Evolutionary conservation across 352 stramenopile genomes (phyloP).

Genomic region (Saprolegnia parasitica): DNA sequence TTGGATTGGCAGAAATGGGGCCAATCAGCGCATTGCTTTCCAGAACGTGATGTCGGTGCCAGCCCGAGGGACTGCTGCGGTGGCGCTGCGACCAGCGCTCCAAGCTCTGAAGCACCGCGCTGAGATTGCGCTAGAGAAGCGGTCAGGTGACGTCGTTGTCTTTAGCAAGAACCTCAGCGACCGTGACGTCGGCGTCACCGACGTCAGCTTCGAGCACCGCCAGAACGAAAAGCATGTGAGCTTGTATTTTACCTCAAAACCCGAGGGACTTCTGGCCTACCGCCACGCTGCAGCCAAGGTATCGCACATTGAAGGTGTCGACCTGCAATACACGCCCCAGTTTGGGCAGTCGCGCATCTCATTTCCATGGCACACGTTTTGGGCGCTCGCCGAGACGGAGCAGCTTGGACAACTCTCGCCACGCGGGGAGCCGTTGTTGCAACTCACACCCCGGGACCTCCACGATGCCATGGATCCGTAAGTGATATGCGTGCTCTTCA

Average conservation of each 20-base stretch:
- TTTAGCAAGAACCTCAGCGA: constrained; percentile 18
- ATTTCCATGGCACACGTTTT: constrained; percentile 26
- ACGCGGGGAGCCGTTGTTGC: too few relatives aligned
- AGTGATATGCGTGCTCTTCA: too few relatives aligned
- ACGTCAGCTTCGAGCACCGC: constrained; percentile 28
- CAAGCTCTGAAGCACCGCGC: constrained; percentile 22
- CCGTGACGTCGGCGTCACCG: constrained; percentile 17
- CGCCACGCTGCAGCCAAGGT: constrained; percentile 13
- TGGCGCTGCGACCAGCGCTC: constrained; percentile 17
- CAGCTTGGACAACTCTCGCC: not conserved
- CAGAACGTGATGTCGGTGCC: not conserved
- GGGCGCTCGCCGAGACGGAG: constrained; percentile 12
- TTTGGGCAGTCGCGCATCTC: constrained; percentile 29
- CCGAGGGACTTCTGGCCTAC: constrained; percentile 23
- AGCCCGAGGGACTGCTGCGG: not conserved
- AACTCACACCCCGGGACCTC: too few relatives aligned
- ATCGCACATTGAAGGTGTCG: constrained; percentile 12
- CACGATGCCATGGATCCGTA: too few relatives aligned
- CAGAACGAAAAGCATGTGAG: constrained; percentile 24
- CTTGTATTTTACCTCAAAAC: constrained; percentile 30
- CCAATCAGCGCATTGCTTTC: too few relatives aligned
- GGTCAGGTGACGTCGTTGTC: constrained; percentile 22
- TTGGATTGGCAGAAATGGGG: too few relatives aligned
- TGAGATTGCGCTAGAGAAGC: constrained; percentile 15
- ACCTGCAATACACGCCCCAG: constrained; percentile 27